These are phyloP conservation scores for Chrysoporthe cubensis DNA, from an alignment of 2,329 filamentous ascomycete genomes.

Conservation along the genomic window DNA sequence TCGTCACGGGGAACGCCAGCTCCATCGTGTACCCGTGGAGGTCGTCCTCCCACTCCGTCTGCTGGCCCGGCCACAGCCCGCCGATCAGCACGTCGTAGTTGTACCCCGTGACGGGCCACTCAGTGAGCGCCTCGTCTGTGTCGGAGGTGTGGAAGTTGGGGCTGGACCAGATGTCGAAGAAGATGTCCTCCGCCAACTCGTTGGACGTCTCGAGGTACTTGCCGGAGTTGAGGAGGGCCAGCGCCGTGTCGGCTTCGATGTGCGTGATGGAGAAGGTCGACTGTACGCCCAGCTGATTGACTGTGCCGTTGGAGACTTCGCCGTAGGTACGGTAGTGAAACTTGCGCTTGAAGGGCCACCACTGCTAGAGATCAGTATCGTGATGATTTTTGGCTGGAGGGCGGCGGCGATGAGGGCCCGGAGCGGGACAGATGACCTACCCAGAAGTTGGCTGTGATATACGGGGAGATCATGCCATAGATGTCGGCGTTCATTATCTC, in stretches of 20 bases:
- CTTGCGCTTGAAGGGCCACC: conserved; percentile 56
- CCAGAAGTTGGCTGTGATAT: conserved; percentile 57
- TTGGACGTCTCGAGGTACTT: conserved; percentile 53
- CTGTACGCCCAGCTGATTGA: conserved; percentile 53
- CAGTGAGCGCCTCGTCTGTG: conserved; percentile 45
- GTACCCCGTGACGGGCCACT: conserved; percentile 57
- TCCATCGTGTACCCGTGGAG: conserved; percentile 54
- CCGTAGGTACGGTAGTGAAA: conserved; percentile 60
- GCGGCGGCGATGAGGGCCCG: not conserved
- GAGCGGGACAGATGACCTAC: conserved; percentile 35
- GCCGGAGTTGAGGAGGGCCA: conserved; percentile 49
- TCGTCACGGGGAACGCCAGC: conserved; percentile 54
- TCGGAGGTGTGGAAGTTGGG: conserved; percentile 58
- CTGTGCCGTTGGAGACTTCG: conserved; percentile 44
- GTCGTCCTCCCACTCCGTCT: conserved; percentile 54
- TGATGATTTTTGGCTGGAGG: not conserved
- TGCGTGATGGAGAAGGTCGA: conserved; percentile 55
- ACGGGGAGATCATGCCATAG: conserved; percentile 53
- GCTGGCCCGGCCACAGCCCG: conserved; percentile 52
- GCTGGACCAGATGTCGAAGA: conserved; percentile 52
- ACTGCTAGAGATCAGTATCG: conserved; percentile 38
- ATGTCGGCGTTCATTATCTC: conserved; percentile 55
- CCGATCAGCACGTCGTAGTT: conserved; percentile 58
- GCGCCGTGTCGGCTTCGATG: conserved; percentile 46
- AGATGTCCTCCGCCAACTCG: conserved; percentile 52